Evolutionary conservation across 371 early-diverging fungal species (phyloP).

Genomic region (Mortierella sp.): DNA sequence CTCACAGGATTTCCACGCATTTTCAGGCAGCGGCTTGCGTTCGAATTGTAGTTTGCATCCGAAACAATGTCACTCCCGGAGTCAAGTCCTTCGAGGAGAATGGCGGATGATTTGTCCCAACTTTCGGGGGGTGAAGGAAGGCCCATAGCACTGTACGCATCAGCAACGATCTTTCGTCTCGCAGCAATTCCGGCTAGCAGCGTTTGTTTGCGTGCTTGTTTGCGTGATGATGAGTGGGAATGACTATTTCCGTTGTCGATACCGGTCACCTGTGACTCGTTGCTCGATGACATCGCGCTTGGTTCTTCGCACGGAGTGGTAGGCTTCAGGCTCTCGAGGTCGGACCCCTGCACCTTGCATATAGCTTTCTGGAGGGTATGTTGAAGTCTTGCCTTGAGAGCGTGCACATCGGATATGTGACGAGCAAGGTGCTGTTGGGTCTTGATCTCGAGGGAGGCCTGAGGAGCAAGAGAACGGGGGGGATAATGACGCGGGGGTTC

Average conservation of each 20-base stretch:
- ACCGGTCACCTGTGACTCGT: slow-evolving; percentile 22
- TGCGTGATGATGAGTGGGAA: slow-evolving; percentile 17
- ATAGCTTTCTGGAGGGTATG: slow-evolving; percentile 23
- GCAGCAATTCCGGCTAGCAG: background rate
- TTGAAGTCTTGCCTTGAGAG: slow-evolving; percentile 18
- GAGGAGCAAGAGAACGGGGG: slow-evolving; percentile 23
- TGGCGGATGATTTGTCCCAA: slow-evolving; percentile 41
- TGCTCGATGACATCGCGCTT: background rate
- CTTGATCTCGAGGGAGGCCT: slow-evolving; percentile 33
- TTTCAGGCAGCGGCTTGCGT: too few species aligned
- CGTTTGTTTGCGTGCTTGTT: background rate
- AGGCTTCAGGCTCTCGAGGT: background rate
- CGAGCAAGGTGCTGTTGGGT: slow-evolving; percentile 13
- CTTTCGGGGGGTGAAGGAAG: slow-evolving; percentile 26
- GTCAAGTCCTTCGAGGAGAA: slow-evolving; percentile 5
- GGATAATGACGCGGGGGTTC: slow-evolving; percentile 6
- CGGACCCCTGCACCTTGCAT: slow-evolving; percentile 9
- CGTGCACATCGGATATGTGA: slow-evolving; percentile 6
- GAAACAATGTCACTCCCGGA: background rate
- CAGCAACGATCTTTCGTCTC: background rate
- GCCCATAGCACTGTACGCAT: slow-evolving; percentile 22
- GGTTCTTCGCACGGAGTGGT: background rate
- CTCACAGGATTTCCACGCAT: too few species aligned
- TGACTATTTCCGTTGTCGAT: slow-evolving; percentile 47
- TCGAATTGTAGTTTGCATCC: too few species aligned